A percentile compares a stretch with the other conserved stretches of the same genome.
Conservation (phyloP, 768 basidiomycete genomes). For the Rubroboletus pulcherrimus region DNA sequence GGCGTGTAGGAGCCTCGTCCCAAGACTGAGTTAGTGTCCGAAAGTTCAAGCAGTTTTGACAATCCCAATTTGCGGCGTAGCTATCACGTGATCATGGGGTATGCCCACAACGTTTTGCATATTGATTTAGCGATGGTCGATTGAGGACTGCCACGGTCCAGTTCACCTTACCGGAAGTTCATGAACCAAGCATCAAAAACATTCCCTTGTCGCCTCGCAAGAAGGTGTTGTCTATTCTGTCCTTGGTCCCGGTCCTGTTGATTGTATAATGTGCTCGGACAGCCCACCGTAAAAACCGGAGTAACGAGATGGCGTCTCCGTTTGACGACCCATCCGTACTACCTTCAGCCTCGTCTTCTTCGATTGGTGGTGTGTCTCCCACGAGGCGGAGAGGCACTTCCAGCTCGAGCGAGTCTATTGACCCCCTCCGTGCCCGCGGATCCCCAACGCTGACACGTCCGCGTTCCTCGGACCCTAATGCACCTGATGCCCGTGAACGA, state of each 20-base stretch:
- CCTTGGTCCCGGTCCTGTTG: not conserved
- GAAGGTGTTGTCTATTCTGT: constrained; percentile 15
- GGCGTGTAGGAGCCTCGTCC: too few relatives aligned
- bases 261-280: not conserved
- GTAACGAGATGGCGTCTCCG: constrained; percentile 36
- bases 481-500: constrained; percentile 75
- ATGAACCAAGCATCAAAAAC: not conserved
- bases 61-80: too few relatives aligned
- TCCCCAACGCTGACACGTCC: constrained; percentile 52
- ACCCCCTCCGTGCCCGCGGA: constrained; percentile 43
- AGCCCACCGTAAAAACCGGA: not conserved
- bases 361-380: constrained; percentile 39
- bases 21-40: too few relatives aligned
- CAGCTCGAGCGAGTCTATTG: constrained; percentile 40
- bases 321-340: constrained; percentile 29
- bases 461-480: constrained; percentile 63
- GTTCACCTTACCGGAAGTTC: too few relatives aligned
- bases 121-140: too few relatives aligned
- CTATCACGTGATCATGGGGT: too few relatives aligned
- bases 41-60: too few relatives aligned
- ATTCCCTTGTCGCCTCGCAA: not conserved
- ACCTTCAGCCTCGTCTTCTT: constrained; percentile 42
- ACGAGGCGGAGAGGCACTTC: constrained; percentile 35
- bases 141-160: too few relatives aligned
- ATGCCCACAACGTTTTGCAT: too few relatives aligned